Base-by-base conservation (phyloP, 306 rosid genomes). In the Quercus dentata region DNA sequence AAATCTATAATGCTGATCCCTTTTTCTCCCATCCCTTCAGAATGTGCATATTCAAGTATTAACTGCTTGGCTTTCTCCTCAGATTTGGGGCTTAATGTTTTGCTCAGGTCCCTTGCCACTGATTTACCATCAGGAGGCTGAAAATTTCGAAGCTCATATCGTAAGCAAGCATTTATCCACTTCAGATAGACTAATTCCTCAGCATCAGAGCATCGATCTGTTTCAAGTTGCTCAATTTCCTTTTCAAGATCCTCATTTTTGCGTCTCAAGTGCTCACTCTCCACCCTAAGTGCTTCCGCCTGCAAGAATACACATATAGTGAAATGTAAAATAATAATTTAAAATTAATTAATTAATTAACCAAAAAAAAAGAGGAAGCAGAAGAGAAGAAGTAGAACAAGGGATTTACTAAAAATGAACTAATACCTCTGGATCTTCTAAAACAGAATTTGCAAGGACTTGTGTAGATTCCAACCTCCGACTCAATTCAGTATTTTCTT, bases 151-250 rank as follows among this genome's bases (percentile, higher is more conserved):
- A 93, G 84, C 75, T 95, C 98, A 71, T 93, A 92, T 21, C 98
- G 82, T 74, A 95, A 87, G 84, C 99, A 95, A 67, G 98, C 99
- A 81, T 95, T 95, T 58, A 95, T 74, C 99, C 99, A 95, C 72
- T 91, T 82, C 49, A 95, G 85, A 65, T 95, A 95, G 75, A 95
- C 98, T 80, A 95, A 59, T 70, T 95, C 97, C 83, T 95, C 99
- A 52, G 87, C 62, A 79, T 95, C 98, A 25, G 89, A 62, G 71
- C 90, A 93, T 75, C 94, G 79, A 79, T 88, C 88, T 9, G 87
- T 78, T 80, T 87, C 81, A 7, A 90, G 88, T 76, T 73, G 92
- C 87, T 93, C 94, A 9, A 90, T 68, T 79, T 90, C 91, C 84
- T 86, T 85, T 20, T 14, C 18, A 73, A 95, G 76, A 2, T 74